Evolutionary conservation across 345 rosid genomes (phyloP).

Genomic region (Syzygium aromaticum): DNA sequence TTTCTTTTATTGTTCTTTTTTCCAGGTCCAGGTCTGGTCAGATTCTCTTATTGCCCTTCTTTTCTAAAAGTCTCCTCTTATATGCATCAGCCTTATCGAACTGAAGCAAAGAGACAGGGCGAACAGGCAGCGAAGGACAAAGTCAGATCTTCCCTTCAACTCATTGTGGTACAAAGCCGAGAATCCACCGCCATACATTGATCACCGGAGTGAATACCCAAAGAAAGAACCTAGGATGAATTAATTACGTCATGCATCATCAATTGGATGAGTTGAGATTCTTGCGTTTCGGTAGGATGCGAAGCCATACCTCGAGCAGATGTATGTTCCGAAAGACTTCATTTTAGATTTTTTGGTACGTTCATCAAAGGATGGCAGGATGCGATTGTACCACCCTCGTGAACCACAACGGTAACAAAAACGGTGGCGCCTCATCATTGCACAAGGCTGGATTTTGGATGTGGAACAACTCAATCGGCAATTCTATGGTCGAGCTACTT

Average conservation of each 20-base stretch:
- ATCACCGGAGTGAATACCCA: background rate
- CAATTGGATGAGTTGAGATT: background rate
- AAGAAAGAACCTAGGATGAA: background rate
- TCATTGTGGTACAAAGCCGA: background rate
- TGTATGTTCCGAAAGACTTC: background rate
- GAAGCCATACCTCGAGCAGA: background rate
- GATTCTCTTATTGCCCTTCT: background rate
- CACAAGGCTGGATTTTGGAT: background rate
- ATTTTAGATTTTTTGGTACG: background rate
- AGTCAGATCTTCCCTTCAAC: constrained; percentile 23
- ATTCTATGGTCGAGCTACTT: background rate
- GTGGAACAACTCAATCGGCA: background rate
- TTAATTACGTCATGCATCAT: background rate
- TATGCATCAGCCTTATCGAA: background rate
- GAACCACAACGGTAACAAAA: background rate
- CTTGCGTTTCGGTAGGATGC: background rate
- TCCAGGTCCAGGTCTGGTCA: background rate
- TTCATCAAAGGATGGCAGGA: background rate
- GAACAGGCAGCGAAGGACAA: constrained; percentile 7
- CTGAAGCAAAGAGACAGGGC: background rate
- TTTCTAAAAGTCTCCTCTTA: background rate
- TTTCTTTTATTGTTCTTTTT: background rate
- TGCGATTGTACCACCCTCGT: background rate
- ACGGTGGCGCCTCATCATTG: background rate
- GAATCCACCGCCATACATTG: background rate